Base-by-base conservation (phyloP, 2,329 filamentous ascomycete species). In the Hymenoscyphus albidus region DNA sequence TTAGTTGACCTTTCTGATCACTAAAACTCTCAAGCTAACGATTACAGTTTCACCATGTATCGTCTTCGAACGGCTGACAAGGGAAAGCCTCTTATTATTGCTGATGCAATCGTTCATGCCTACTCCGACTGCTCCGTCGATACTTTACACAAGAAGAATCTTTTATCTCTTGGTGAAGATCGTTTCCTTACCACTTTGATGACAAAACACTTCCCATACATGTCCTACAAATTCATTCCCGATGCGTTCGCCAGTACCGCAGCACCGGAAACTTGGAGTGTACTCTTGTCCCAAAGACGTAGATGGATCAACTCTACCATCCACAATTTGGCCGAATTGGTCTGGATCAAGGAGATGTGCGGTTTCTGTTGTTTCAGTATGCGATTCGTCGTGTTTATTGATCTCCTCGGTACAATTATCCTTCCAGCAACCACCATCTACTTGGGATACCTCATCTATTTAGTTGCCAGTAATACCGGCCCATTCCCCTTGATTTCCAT, bases 241-340 rank as follows among this genome's bases (percentile, higher is more conserved):
- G 92, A 97, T 78, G 95, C 95, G 7, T 95, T 93, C 77, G 96
- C 93, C 70, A 89, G 91, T 74, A 99, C 95, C 1, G 94, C 94
- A 55, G 95, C 95, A 0, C 95, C 95, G 1, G 93, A 98, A 74
- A 91, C 90, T 31, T 99, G 93, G 92, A 91, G 88, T 74, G 92
- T 99, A 72, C 80, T 99, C 71, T 83, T 99, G 39, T 99, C 95
- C n/a, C 95, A 99, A 77, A 89, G 95, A 83, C 93, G 95, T 82
- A 90, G 95, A 76, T 99, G 95, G 95, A 99, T 99, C 78, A 99
- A 99, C 80, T 98, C 95, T 1, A 99, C 95, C 10, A 90, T 99
- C 67, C 95, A 99, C 83, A 99, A 99, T 76, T 78, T 99, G 75
- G 90, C 89, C 32, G 95, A 99, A 77, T 81, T 99, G 74, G 89